A percentile compares a stretch with the other conserved stretches of the same genome.
phyloP scores from a whole-genome alignment of 2,329 filamentous ascomycete genomes.

The Chaetomiaceae sp. region DNA sequence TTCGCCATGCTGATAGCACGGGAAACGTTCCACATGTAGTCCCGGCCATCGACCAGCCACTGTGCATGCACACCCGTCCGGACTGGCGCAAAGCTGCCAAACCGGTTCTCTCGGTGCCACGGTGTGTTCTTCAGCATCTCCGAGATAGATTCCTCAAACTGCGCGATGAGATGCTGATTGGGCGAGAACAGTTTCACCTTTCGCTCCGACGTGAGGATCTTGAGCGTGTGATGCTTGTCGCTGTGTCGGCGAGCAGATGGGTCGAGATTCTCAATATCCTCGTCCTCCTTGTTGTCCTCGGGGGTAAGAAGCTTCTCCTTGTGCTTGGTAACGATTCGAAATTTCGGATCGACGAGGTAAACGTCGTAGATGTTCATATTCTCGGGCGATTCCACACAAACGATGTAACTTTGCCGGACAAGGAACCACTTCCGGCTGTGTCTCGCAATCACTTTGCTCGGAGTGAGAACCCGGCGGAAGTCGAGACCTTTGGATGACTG shows the following conservation, averaged over 20 bases:
- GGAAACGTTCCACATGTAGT: constrained; percentile 99
- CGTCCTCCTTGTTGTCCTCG: constrained; percentile 30
- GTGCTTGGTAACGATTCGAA: constrained; percentile 69
- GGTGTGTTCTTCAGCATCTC: constrained; percentile 77
- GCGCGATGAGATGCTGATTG: constrained; percentile 80
- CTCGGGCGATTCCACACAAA: constrained; percentile 96
- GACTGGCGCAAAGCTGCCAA: constrained; percentile 89
- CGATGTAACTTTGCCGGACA: constrained; percentile 94
- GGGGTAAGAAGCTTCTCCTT: constrained; percentile 44
- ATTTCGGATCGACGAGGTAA: constrained; percentile 88
- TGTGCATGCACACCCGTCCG: constrained; percentile 82
- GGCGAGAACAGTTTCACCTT: constrained; percentile 86
- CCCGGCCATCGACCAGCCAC: constrained; percentile 92
- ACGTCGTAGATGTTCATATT: constrained; percentile 99
- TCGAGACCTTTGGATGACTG: constrained; percentile 86
- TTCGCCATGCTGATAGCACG: constrained; percentile 94
- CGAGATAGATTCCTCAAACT: constrained; percentile 89
- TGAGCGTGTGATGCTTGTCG: constrained; percentile 73
- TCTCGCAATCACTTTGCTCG: constrained; percentile 69
- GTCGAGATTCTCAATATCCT: constrained; percentile 37
- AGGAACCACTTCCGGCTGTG: constrained; percentile 96
- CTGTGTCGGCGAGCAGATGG: constrained; percentile 33
- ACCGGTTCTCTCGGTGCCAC: constrained; percentile 80
- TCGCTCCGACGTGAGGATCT: constrained; percentile 84
- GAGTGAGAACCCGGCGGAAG: constrained; percentile 73